These are phyloP conservation scores for Annona cherimola DNA, from an alignment of 164 flowering plant genomes.

Conservation along the genomic window DNA sequence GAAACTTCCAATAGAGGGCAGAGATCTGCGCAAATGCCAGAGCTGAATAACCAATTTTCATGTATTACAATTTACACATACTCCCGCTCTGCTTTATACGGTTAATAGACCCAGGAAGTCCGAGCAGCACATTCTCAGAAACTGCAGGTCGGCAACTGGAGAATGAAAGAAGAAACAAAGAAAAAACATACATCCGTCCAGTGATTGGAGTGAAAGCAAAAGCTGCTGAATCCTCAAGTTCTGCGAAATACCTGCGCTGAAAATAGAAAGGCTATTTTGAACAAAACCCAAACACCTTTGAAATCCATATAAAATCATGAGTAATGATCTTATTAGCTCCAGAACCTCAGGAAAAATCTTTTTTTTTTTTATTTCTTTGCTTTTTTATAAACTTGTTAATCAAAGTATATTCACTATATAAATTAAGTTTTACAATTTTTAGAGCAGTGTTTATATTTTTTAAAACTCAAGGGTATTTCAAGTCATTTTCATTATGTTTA, in stretches of 20 bases:
- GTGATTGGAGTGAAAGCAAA: neutral
- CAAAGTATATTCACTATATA: no score
- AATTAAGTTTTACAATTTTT: no score
- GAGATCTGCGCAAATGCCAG: neutral
- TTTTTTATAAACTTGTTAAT: no score
- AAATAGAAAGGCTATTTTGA: no score
- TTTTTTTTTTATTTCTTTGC: no score
- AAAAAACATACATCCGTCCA: neutral
- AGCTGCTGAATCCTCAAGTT: neutral
- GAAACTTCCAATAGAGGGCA: neutral
- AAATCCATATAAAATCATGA: no score
- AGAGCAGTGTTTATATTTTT: no score
- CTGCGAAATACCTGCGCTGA: neutral
- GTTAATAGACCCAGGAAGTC: neutral
- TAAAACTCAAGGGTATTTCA: no score
- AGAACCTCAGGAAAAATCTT: no score
- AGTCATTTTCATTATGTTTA: no score
- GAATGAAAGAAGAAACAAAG: neutral
- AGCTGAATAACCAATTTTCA: neutral
- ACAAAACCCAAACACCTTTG: neutral
- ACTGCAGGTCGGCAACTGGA: no score
- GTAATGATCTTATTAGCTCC: no score
- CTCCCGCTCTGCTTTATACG: neutral
- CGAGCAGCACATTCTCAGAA: neutral
- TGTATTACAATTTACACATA: neutral